Evolutionary conservation across 2,329 filamentous ascomycete species (phyloP), one percentile per base, ranked within the genome.

Genomic region (Dactylonectria macrodidyma): DNA sequence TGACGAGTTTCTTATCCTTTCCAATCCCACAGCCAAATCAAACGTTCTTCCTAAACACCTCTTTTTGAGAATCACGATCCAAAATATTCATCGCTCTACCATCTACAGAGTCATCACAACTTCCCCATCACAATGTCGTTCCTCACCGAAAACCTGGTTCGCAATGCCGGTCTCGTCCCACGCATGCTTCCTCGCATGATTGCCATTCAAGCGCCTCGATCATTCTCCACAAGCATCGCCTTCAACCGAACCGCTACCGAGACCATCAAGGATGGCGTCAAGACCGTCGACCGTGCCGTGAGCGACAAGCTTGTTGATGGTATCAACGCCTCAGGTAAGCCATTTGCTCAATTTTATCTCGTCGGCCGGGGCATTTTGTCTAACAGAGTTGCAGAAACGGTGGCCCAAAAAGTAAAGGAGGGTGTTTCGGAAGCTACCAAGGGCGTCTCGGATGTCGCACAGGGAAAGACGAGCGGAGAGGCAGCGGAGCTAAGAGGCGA

Each of bases 221-320:
- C 83, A 44, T 90, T 91, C 80, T 85, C 84, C 67, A 86, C 86
- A 12, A 83, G 81, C 58, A 69, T 83, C 10, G 77, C 78, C 2
- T 71, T 79, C 9, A 82, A 82, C 54, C 90, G 89, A 81, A 81
- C 84, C 10, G 81, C 85, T 3, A 81, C 86, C 59, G 87, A 91
- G 64, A 72, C 84, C 0, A 86, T 87, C 73, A 92, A 91, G 80
- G 89, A 91, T 68, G 84, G 85, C 3, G 79, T 88, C 65, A 90
- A 91, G 80, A 81, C 80, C 6, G 88, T 90, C 6, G 88, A 92
- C 81, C 84, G 88, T 34, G 84, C 82, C 57, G 88, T 92, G 48
- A 86, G 87, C 66, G 86, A 90, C 77, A 91, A 89, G 77, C 76
- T 92, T 19, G 87, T 91, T 33, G 87, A 89, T 46, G 89, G 88